A percentile compares a stretch with the other conserved stretches of the same genome.
phyloP scores from a whole-genome alignment of 495 filamentous ascomycete species.

The Penicillium pancosmium region DNA sequence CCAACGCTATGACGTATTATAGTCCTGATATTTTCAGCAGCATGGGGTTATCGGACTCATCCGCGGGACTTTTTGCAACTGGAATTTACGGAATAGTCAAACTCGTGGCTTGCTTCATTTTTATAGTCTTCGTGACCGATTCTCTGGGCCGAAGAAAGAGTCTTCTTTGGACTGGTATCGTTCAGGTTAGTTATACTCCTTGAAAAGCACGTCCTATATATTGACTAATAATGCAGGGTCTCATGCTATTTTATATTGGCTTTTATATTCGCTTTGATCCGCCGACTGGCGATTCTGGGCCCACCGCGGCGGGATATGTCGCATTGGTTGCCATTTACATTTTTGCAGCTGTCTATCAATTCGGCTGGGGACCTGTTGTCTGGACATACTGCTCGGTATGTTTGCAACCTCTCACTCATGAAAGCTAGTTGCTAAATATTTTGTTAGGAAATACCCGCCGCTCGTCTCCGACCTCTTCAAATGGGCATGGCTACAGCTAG shows the following conservation, averaged over 20 bases:
- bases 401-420: neutral
- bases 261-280: neutral
- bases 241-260: neutral
- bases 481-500: neutral
- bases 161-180: neutral
- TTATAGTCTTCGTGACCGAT: neutral
- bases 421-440: neutral
- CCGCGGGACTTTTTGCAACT: neutral
- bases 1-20: neutral
- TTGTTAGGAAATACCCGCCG: neutral
- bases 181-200: neutral
- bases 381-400: neutral
- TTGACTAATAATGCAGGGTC: neutral
- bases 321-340: neutral
- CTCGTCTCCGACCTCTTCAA: neutral
- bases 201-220: neutral
- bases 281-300: neutral
- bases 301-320: neutral
- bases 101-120: neutral
- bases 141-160: neutral
- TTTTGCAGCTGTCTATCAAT: neutral
- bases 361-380: neutral
- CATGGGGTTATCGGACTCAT: neutral
- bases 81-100: neutral
- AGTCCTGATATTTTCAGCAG: slow-evolving; percentile 1